Percentiles rank a stretch among this genome's conserved stretches.
phyloP scores from a whole-genome alignment of 768 basidiomycete species.

The Collybia nuda region DNA sequence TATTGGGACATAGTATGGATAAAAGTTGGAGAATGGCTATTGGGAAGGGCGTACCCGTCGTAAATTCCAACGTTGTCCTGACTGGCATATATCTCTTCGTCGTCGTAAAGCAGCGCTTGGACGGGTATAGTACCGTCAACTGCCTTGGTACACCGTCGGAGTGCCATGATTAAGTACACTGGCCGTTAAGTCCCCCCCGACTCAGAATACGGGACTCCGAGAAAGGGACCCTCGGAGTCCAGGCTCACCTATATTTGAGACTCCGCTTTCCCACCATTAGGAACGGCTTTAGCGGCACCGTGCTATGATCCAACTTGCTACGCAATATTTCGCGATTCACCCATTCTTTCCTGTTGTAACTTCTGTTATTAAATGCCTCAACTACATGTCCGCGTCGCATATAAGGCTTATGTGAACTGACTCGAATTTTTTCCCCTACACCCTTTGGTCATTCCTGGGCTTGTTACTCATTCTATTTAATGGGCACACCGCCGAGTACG shows the following conservation, averaged over 20 bases:
- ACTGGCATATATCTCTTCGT: conserved; percentile 72
- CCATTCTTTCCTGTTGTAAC: too few species aligned
- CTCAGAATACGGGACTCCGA: not conserved
- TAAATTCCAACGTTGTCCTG: conserved; percentile 90
- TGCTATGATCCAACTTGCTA: too few species aligned
- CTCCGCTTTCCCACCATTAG: not conserved
- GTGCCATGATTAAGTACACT: conserved; percentile 36
- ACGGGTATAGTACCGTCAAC: conserved; percentile 82
- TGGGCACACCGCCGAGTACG: too few species aligned
- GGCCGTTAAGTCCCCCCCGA: not conserved
- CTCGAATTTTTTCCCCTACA: too few species aligned
- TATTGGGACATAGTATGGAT: conserved; percentile 18
- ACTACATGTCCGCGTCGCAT: too few species aligned
- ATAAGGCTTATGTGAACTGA: too few species aligned
- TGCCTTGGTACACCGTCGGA: conserved; percentile 52
- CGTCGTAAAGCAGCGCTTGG: conserved; percentile 71
- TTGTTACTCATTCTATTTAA: too few species aligned
- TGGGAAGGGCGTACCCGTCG: conserved; percentile 65
- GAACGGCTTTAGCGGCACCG: not conserved
- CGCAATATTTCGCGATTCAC: too few species aligned
- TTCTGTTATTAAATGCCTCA: too few species aligned
- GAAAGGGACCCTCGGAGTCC: not conserved
- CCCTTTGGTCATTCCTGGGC: too few species aligned
- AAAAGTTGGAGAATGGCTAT: conserved; percentile 8
- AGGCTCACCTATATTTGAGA: too few species aligned